Conservation (phyloP, 495 filamentous ascomycete species). For the Aspergillus haitiensis region DNA sequence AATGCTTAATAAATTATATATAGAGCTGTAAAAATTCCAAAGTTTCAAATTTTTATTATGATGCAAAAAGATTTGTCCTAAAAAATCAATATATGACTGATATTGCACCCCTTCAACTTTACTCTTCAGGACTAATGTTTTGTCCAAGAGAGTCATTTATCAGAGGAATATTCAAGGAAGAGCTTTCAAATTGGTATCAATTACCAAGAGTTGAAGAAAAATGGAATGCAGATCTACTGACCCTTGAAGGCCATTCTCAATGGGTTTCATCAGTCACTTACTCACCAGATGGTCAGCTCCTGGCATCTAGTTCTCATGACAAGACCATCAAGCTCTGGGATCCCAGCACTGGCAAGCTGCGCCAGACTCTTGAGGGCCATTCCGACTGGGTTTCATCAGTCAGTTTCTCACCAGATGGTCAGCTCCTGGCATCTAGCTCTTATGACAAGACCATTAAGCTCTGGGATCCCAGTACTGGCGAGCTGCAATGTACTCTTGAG, state of each 20-base stretch:
- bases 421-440: conserved; percentile 23
- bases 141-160: conserved; percentile 23
- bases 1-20: background rate
- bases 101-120: conserved; percentile 30
- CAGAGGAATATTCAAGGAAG: background rate
- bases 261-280: background rate
- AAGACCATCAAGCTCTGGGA: conserved; percentile 13
- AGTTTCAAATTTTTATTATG: conserved; percentile 29
- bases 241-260: conserved; percentile 3
- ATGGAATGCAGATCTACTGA: conserved; percentile 8
- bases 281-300: conserved; percentile 11
- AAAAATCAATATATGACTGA: conserved; percentile 30
- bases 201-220: conserved; percentile 11
- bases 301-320: conserved; percentile 4
- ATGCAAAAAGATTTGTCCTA: conserved; percentile 39
- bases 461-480: conserved; percentile 25
- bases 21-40: conserved; percentile 23
- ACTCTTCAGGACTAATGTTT: conserved; percentile 35
- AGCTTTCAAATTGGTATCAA: background rate
- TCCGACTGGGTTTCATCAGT: background rate
- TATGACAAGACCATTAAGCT: conserved; percentile 26
- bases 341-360: background rate
- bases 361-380: conserved; percentile 21
- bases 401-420: conserved; percentile 7
- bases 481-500: too few relatives aligned